Conservation (phyloP, 208 protist genomes). For the Acanthamoeba triangularis region DNA sequence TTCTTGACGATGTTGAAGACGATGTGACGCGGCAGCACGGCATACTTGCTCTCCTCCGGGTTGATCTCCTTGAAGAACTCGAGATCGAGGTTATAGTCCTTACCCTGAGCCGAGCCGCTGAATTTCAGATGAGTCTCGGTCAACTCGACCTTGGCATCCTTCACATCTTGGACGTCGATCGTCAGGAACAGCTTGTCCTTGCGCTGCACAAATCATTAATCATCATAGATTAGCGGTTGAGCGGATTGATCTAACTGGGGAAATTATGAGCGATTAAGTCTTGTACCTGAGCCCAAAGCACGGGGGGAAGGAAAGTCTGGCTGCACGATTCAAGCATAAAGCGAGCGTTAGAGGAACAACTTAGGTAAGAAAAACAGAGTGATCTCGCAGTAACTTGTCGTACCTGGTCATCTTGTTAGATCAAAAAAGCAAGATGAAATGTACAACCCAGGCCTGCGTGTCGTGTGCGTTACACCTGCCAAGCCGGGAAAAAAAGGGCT, state of each 20-base stretch:
- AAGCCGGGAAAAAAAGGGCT: background rate
- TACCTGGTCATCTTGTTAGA: conserved; percentile 3
- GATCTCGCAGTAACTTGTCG: background rate
- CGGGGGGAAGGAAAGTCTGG: background rate
- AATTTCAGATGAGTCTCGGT: conserved; percentile 53
- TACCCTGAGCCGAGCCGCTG: background rate
- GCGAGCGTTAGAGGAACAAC: background rate
- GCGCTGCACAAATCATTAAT: background rate
- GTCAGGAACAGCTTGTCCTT: conserved; percentile 72
- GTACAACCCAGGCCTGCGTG: background rate
- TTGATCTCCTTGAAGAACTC: conserved; percentile 71
- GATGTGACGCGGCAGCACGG: background rate
- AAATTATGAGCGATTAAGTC: background rate
- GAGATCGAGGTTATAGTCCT: conserved; percentile 58
- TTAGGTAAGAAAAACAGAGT: background rate
- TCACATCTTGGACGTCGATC: conserved; percentile 64
- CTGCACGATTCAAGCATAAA: background rate
- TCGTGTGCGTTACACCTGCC: background rate
- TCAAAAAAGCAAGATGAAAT: background rate
- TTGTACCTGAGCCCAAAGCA: conserved; percentile 24
- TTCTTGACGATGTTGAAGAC: conserved; percentile 76
- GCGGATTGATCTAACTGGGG: background rate
- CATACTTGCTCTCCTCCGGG: conserved; percentile 49
- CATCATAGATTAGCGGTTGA: background rate
- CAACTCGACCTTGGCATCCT: conserved; percentile 59